Conservation (phyloP, 2,329 filamentous ascomycete genomes). For the Calonectria pseudoreteaudii region DNA sequence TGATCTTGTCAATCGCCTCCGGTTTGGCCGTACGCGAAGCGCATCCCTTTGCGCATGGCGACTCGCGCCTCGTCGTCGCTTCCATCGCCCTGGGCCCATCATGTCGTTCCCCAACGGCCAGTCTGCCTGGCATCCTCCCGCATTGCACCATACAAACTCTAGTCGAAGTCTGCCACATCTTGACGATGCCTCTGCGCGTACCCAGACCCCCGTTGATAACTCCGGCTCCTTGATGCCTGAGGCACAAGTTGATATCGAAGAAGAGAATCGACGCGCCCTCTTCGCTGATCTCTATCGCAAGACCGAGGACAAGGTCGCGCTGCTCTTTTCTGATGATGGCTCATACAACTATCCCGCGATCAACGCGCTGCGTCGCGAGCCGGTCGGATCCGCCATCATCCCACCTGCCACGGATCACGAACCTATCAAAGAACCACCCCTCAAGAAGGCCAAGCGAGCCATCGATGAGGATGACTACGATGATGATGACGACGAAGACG, state of each 20-base stretch:
- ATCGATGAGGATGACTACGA: constrained; percentile 90
- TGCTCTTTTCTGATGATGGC: constrained; percentile 75
- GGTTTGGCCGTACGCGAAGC: constrained; percentile 63
- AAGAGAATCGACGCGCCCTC: constrained; percentile 77
- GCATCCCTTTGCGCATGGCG: constrained; percentile 67
- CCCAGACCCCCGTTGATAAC: constrained; percentile 63
- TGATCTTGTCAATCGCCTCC: constrained; percentile 59
- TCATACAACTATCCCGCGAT: constrained; percentile 64
- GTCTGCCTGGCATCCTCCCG: constrained; percentile 72
- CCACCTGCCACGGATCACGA: constrained; percentile 70
- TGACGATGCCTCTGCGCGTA: constrained; percentile 69
- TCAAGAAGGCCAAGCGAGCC: constrained; percentile 80
- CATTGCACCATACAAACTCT: constrained; percentile 60
- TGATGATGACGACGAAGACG: constrained; percentile 86
- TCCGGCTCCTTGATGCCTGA: constrained; percentile 67
- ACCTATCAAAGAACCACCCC: constrained; percentile 69
- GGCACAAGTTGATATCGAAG: constrained; percentile 70
- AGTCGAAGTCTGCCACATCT: constrained; percentile 66
- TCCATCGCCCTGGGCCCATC: constrained; percentile 63
- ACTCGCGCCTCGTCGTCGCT: constrained; percentile 60
- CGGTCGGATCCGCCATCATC: constrained; percentile 54
- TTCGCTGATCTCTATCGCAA: constrained; percentile 84
- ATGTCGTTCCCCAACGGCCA: constrained; percentile 78
- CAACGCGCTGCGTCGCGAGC: constrained; percentile 63
- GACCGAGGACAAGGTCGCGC: constrained; percentile 80